Conservation (phyloP, 345 rosid species). For the Eucalyptus pauciflora region DNA sequence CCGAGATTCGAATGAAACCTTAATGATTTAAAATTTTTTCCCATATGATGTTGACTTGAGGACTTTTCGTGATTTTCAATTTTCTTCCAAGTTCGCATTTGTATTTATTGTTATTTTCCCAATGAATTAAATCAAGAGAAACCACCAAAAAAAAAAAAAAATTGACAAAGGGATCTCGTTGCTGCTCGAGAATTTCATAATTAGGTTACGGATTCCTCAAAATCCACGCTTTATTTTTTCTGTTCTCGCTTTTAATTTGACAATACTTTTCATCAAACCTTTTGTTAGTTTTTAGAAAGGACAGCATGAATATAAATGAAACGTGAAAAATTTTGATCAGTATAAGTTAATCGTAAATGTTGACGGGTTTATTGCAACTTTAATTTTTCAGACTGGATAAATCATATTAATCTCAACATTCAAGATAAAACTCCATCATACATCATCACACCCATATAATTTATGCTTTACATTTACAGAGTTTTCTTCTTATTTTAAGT, state of each 20-base stretch:
- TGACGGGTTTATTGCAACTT: not conserved
- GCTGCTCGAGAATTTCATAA: not conserved
- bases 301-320: no score
- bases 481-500: not conserved
- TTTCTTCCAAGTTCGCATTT: not conserved
- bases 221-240: not conserved
- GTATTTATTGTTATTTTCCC: not conserved
- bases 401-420: not conserved
- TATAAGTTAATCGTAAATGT: not conserved
- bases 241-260: not conserved
- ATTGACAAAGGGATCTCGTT: not conserved
- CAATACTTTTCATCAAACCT: not conserved
- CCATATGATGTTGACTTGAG: not conserved
- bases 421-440: not conserved
- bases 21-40: not conserved
- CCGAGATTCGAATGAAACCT: no score
- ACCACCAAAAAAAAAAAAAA: no score
- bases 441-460: not conserved
- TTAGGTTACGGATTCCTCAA: not conserved
- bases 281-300: not conserved
- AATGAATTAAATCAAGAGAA: not conserved
- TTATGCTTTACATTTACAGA: not conserved
- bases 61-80: not conserved
- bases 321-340: not conserved
- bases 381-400: not conserved